Evolutionary conservation across 306 rosid genomes (phyloP), one percentile per base, ranked within the genome.

Genomic region (Trifolium pratense): DNA sequence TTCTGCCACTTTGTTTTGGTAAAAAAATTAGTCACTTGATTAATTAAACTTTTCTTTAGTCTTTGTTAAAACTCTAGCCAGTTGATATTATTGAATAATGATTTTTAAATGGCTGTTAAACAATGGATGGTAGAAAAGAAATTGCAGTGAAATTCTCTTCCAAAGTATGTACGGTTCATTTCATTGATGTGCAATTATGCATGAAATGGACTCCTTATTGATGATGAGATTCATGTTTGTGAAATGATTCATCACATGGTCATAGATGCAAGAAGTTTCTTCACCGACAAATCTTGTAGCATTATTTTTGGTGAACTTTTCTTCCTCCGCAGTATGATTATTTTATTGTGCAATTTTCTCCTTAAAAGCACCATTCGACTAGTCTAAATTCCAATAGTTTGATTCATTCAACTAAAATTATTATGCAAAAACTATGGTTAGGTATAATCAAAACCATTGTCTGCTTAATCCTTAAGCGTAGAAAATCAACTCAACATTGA

Each of bases 191-290:
- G 12, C 34, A 17, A 23, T 8, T 37, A 52, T 25, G 72, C 51
- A 70, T 37, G 71, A 63, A 53, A 43, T 52, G 17, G 2, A 14
- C 51, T 71, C 21, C 42, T 39, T 11, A 71, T 53, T 64, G 74
- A 18, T 17, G 63, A 21, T 36, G n/a, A 23, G 63, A 73, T 20
- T 79, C 0, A 14, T 9, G 12, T 53, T 20, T 66, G 15, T 20
- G 49, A 51, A 78, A 53, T 42, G 23, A 43, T 15, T 62, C 40
- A 71, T 53, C 51, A 13, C 66, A 26, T 1, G 29, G 55, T 39
- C 20, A 53, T 49, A 61, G 26, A 46, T 46, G 9, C 61, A 52
- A 43, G 20, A 20, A 59, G 10, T 49, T 45, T 29, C 31, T 57
- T 39, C 40, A 18, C 26, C 1, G 39, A 9, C 29, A 48, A 18